A percentile compares a stretch with the other conserved stretches of the same genome.
These are phyloP conservation scores for Saprolegnia parasitica DNA, from an alignment of 352 stramenopile genomes.

Conservation along the genomic window DNA sequence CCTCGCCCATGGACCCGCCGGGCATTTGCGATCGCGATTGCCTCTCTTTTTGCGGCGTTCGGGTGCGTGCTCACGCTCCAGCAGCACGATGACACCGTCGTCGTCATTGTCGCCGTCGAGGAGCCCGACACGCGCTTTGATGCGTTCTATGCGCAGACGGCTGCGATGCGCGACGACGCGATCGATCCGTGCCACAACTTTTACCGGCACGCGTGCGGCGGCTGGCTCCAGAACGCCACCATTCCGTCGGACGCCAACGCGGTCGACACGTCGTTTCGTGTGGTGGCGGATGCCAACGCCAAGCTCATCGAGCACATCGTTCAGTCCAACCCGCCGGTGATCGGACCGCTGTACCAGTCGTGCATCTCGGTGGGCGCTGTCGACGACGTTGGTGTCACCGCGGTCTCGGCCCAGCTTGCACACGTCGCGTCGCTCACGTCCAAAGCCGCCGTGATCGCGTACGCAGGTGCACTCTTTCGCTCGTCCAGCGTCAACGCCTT, in stretches of 20 bases:
- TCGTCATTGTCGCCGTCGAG: not conserved
- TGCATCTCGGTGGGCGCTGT: slow-evolving; percentile 47
- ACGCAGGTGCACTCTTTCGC: slow-evolving; percentile 8
- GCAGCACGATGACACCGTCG: no score
- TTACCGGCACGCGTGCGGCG: slow-evolving; percentile 67
- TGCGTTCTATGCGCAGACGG: slow-evolving; percentile 38
- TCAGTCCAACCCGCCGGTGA: slow-evolving; percentile 42
- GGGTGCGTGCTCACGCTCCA: not conserved
- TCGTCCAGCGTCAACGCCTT: slow-evolving; percentile 8
- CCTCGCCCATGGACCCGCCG: not conserved
- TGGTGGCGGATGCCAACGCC: slow-evolving; percentile 47
- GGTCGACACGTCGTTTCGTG: slow-evolving; percentile 56
- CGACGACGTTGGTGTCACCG: slow-evolving; percentile 36
- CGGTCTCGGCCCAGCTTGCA: slow-evolving; percentile 31
- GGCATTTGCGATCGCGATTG: not conserved
- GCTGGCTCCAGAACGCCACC: slow-evolving; percentile 54
- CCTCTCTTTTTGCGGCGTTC: not conserved
- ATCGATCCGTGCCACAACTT: slow-evolving; percentile 71
- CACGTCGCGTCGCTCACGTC: slow-evolving; percentile 33
- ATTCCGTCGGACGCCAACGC: slow-evolving; percentile 43
- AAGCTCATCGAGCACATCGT: slow-evolving; percentile 52
- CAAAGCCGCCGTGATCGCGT: slow-evolving; percentile 22
- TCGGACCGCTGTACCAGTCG: slow-evolving; percentile 52
- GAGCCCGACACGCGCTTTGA: not conserved
- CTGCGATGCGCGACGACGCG: slow-evolving; percentile 47